These are phyloP conservation scores for Rhizopus arrhizus DNA, from an alignment of 371 early-diverging fungal genomes.

Conservation along the genomic window DNA sequence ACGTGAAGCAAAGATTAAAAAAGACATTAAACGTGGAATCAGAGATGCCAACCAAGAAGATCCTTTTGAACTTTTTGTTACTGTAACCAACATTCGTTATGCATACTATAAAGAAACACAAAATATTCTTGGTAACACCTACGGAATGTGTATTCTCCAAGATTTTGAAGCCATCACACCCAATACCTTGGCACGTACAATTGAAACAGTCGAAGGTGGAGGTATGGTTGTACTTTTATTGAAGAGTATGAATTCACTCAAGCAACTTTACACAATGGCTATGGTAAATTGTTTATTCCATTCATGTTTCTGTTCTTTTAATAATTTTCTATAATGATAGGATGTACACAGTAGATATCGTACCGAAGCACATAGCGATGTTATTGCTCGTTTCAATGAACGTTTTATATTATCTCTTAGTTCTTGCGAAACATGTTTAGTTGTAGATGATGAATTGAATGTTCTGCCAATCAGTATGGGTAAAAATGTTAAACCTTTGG, in stretches of 20 bases:
- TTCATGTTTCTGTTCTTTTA: background rate
- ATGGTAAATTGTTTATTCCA: slow-evolving; percentile 64
- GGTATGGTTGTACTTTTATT: slow-evolving; percentile 95
- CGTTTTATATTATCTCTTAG: slow-evolving; percentile 95
- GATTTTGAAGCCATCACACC: slow-evolving; percentile 99
- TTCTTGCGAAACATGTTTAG: slow-evolving; percentile 88
- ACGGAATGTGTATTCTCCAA: slow-evolving; percentile 98
- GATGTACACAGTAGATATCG: slow-evolving; percentile 95
- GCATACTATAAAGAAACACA: slow-evolving; percentile 99
- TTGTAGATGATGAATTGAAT: slow-evolving; percentile 96
- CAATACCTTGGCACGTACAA: slow-evolving; percentile 94
- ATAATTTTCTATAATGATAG: slow-evolving; percentile 27
- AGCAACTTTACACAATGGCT: slow-evolving; percentile 96
- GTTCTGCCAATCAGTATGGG: slow-evolving; percentile 92
- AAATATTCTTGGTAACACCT: slow-evolving; percentile 98
- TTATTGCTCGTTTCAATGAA: slow-evolving; percentile 97
- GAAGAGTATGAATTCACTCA: slow-evolving; percentile 91
- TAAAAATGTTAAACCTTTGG: slow-evolving; percentile 86
- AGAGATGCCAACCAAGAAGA: slow-evolving; percentile 91
- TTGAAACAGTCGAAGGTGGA: slow-evolving; percentile 99
- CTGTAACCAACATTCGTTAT: slow-evolving; percentile 94
- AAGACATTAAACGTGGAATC: slow-evolving; percentile 86
- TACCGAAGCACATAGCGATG: slow-evolving; percentile 91
- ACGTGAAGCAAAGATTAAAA: slow-evolving; percentile 92
- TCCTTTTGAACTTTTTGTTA: slow-evolving; percentile 95